These are phyloP conservation scores for Trichophyton benhamiae DNA, from an alignment of 2,329 filamentous ascomycete genomes.

Conservation along the genomic window DNA sequence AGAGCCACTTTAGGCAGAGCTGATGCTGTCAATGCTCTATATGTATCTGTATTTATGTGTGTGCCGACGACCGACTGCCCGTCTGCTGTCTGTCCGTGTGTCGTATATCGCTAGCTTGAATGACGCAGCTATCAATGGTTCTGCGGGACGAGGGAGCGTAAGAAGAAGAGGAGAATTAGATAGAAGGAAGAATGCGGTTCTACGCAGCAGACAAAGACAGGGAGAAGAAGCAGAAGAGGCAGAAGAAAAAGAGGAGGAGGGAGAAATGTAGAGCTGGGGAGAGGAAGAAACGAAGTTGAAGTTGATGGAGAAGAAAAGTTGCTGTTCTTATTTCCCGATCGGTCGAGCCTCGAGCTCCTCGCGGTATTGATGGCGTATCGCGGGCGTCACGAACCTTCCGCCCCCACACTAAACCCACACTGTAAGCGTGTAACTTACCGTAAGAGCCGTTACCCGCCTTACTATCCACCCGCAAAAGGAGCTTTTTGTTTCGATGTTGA, in stretches of 20 bases:
- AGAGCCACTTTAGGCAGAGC: not conserved
- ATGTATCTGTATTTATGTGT: too few species aligned
- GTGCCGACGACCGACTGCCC: too few species aligned
- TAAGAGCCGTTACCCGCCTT: not conserved
- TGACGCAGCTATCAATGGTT: not conserved
- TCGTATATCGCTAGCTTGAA: not conserved
- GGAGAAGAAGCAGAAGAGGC: constrained; percentile 2
- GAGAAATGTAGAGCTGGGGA: constrained; percentile 5
- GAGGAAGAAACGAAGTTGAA: constrained; percentile 6
- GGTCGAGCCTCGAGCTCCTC: not conserved
- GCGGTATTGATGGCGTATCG: not conserved
- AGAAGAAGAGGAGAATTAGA: constrained; percentile 6
- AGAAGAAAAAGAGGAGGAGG: constrained; percentile 1
- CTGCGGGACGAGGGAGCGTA: constrained; percentile 7
- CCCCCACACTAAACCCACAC: not conserved
- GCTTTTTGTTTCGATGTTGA: not conserved
- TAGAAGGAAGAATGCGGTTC: not conserved
- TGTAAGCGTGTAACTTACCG: not conserved
- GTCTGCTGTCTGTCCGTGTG: not conserved
- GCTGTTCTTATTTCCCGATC: constrained; percentile 3
- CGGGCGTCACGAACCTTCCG: not conserved
- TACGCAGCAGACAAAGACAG: not conserved
- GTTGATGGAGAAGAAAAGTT: constrained; percentile 7
- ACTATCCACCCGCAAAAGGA: not conserved
- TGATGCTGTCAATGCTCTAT: not conserved